Evolutionary conservation across 106 monocot species (phyloP).

Genomic region (Platanthera guangdongensis): DNA sequence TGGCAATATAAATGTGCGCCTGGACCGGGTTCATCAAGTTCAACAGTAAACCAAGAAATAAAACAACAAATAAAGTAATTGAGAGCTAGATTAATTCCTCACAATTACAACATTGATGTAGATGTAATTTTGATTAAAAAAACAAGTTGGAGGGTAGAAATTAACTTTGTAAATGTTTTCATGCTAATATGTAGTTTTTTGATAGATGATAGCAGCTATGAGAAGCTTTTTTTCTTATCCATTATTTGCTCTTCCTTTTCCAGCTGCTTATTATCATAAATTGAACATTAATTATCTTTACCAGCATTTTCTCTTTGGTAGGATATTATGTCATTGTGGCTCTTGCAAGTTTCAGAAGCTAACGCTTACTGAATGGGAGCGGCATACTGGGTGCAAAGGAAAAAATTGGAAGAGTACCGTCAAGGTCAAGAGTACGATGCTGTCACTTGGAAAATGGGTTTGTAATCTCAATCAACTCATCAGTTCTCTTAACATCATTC

Average conservation of each 20-base stretch:
- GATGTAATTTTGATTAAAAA: neutral
- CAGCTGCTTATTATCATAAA: neutral
- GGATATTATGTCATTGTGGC: slow-evolving; percentile 71
- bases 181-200: neutral
- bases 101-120: neutral
- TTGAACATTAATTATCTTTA: neutral
- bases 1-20: too few relatives aligned
- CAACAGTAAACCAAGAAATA: too few relatives aligned
- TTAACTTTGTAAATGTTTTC: neutral
- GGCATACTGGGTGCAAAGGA: slow-evolving; percentile 82
- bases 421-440: slow-evolving; percentile 57
- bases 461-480: slow-evolving; percentile 11
- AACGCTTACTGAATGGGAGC: slow-evolving; percentile 72
- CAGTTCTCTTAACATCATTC: neutral
- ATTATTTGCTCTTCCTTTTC: neutral
- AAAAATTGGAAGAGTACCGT: slow-evolving; percentile 88
- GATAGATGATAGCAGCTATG: neutral
- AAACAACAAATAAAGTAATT: too few relatives aligned
- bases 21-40: too few relatives aligned
- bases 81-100: too few relatives aligned
- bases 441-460: slow-evolving; percentile 81
- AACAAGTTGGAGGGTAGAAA: neutral
- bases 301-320: slow-evolving; percentile 13
- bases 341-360: slow-evolving; percentile 54
- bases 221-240: neutral